Evolutionary conservation across 371 early-diverging fungal species (phyloP), one percentile per base, ranked within the genome.

Genomic region (Synchytrium microbalum): DNA sequence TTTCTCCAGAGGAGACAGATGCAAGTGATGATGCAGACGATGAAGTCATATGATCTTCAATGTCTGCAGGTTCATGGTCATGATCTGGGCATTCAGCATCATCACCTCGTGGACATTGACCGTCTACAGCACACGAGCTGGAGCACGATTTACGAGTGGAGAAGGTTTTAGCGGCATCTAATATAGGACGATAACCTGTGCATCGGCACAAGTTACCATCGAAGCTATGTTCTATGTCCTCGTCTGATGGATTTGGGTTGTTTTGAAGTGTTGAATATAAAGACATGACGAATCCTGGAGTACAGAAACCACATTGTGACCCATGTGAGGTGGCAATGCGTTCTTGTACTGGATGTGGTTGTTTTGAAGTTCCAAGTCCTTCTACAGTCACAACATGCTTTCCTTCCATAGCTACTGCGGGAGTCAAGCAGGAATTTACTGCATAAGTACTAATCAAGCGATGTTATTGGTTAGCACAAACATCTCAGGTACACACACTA

Each of bases 141-240:
- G 46, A 38, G 46, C 46, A 38, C 64, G 67, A 67, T 32, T 62
- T 58, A 26, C 65, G 70, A 14, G 78, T 74, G 68, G 82, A 78
- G 46, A 38, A 24, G 46, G 82, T 84, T 73, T 87, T 88, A 56
- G 87, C 89, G 16, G 88, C 88, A 33, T 88, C 89, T 29, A 91
- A 64, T 65, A 91, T 91, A 3, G 89, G 87, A 14, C 90, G 66
- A 65, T 91, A 91, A 26, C 91, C 91, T 1, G 91, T 91, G 77
- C 91, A 91, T 16, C 91, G 74, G 69, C 91, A 91, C 66, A 91
- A 68, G 67, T 90, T 90, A 71, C 89, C 91, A 62, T 91, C 91
- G 68, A 89, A 89, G 32, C 84, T 76, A 59, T 85, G 86, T 65
- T 91, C 89, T 55, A 90, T 82, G 31, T 88, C 89, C 54, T 77